Evolutionary conservation across 768 basidiomycete genomes (phyloP).

Genomic region (Leccinum subgranulosum): DNA sequence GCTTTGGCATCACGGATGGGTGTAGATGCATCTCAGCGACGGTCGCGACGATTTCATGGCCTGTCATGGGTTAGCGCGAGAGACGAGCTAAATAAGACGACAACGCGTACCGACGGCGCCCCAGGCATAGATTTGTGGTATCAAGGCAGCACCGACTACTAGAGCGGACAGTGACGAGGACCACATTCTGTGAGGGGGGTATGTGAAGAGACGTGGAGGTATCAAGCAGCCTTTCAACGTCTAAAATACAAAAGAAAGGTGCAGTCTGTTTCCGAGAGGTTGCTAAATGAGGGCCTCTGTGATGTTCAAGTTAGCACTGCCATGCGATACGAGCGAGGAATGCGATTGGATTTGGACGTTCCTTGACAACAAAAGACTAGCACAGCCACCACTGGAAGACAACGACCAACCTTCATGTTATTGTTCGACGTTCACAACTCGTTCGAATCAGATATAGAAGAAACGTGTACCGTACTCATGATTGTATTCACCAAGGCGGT

Average conservation of each 20-base stretch:
- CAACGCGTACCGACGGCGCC: constrained; percentile 36
- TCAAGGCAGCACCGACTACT: constrained; percentile 14
- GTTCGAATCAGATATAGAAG: no score
- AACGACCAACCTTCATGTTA: no score
- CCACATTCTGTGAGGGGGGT: constrained; percentile 20
- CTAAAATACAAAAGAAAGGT: background rate
- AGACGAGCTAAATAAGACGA: background rate
- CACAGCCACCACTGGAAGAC: no score
- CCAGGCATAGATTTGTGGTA: constrained; percentile 36
- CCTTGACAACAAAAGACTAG: no score
- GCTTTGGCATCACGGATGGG: constrained; percentile 58
- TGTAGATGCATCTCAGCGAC: constrained; percentile 92
- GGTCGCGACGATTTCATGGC: constrained; percentile 91
- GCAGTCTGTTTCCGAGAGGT: constrained; percentile 1
- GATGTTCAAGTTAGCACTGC: no score
- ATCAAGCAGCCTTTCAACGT: background rate
- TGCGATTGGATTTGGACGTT: no score
- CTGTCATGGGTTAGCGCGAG: constrained; percentile 32
- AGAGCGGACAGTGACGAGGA: constrained; percentile 10
- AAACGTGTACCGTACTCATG: no score
- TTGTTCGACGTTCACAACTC: no score
- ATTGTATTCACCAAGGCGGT: no score
- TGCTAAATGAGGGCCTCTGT: constrained; percentile 6
- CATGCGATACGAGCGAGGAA: no score
- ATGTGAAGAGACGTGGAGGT: constrained; percentile 1